Base-by-base conservation (phyloP, 106 monocot species). In the Vanilla planifolia region DNA sequence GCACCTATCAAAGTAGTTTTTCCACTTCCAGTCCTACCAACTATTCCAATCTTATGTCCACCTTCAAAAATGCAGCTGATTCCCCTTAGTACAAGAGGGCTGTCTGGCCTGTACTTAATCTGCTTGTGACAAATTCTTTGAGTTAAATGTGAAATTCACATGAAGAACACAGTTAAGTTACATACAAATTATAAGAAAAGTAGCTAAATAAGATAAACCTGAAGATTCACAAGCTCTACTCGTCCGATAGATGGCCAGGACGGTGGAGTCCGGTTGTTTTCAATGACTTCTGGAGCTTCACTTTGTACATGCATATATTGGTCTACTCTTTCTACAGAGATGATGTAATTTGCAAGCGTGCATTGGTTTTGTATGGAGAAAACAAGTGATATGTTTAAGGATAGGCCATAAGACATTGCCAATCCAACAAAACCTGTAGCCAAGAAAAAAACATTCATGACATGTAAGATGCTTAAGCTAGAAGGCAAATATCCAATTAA, bases 331-430 rank as follows among this genome's bases (percentile, higher is more conserved):
- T 98, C 96, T 1, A 98, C 91, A 24, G 96, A 98, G 22, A 98
- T 84, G 36, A 98, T 98, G 55, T 77, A 59, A 59, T 92, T 98
- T 35, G 91, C 76, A 62, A 88, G 63, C 4, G 64, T 82, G 62
- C 96, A 98, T 68, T 92, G 91, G 47, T 98, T 91, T 74, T 82
- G 84, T 33, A 91, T 88, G 19, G 85, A 87, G 55, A 73, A 68
- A 26, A 88, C 88, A 39, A 92, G 72, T 1, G 91, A 88, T 65
- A 67, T 79, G 50, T 98, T 98, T 19, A 98, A 55, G 20, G 91
- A 88, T 33, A 98, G 84, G 30, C 96, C 96, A 73, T 98, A 98
- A 33, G 96, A 92, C 42, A 98, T 33, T 24, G 91, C 96, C 91
- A 98, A 77, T 36, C 96, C 96, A 41, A 92, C 70, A 66, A 91